Percentiles rank a stretch among this genome's conserved stretches.
Evolutionary conservation across 371 early-diverging fungal species (phyloP).

Genomic region (Umbelopsis sp.): DNA sequence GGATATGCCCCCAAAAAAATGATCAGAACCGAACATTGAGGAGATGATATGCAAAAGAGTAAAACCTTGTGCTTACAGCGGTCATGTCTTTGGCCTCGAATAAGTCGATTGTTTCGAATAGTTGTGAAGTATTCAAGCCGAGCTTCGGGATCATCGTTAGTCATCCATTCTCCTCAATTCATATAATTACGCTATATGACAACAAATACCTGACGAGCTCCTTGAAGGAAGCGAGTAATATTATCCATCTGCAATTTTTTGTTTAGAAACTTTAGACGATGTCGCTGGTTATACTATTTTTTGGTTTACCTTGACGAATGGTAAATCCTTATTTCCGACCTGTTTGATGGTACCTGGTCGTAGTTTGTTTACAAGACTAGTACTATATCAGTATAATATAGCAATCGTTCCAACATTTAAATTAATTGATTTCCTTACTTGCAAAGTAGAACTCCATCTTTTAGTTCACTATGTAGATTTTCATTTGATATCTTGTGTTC

Average conservation of each 20-base stretch:
- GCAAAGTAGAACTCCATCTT: conserved; percentile 84
- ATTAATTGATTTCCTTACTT: conserved; percentile 45
- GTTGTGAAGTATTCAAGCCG: conserved; percentile 74
- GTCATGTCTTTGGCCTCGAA: conserved; percentile 89
- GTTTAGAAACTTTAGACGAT: neutral
- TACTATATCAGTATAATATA: too few relatives aligned
- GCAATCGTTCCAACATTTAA: too few relatives aligned
- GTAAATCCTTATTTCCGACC: conserved; percentile 67
- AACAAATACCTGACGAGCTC: conserved; percentile 51
- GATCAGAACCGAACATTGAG: conserved; percentile 6
- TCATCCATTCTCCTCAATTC: neutral
- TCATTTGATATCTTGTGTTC: conserved; percentile 23
- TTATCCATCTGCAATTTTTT: conserved; percentile 76
- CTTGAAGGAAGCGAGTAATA: conserved; percentile 67
- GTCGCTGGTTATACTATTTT: neutral
- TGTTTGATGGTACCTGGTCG: conserved; percentile 73
- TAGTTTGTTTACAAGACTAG: conserved; percentile 74
- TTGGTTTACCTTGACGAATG: conserved; percentile 71
- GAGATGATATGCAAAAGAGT: neutral
- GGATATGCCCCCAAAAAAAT: neutral
- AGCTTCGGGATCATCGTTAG: conserved; percentile 38
- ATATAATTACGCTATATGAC: neutral
- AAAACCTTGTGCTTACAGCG: conserved; percentile 54
- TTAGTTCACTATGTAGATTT: conserved; percentile 62
- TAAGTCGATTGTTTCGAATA: conserved; percentile 92